Conservation (phyloP, 257 asterid genomes). For the Gardenia jasminoides region DNA sequence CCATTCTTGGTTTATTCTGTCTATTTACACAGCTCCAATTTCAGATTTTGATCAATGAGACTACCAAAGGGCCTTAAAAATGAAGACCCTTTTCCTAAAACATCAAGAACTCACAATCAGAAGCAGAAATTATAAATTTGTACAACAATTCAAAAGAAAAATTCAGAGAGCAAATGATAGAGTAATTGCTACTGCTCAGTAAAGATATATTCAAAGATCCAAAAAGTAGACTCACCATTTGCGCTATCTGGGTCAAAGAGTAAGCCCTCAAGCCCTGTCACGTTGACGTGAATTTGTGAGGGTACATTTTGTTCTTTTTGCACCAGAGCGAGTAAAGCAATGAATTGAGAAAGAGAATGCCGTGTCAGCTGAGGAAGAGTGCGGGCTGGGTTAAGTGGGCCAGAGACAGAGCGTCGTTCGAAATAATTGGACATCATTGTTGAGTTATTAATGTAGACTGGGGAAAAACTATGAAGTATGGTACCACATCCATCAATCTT, state of each 20-base stretch:
- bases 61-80: slow-evolving; percentile 9
- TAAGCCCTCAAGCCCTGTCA: background rate
- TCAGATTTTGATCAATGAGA: background rate
- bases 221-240: slow-evolving; percentile 6
- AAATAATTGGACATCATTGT: too few relatives aligned
- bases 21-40: slow-evolving; percentile 1
- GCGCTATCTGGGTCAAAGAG: slow-evolving; percentile 1
- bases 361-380: background rate
- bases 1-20: slow-evolving; percentile 35
- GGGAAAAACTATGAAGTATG: background rate
- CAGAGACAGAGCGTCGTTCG: background rate
- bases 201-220: background rate
- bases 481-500: too few relatives aligned
- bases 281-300: background rate
- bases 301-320: background rate
- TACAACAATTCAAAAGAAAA: background rate
- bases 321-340: too few relatives aligned
- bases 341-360: background rate
- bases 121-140: background rate
- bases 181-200: background rate
- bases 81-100: slow-evolving; percentile 3
- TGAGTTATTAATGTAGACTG: background rate
- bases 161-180: background rate
- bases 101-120: slow-evolving; percentile 8
- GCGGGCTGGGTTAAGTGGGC: slow-evolving; percentile 7